Percentiles rank a stretch among this genome's conserved stretches.
Conservation (phyloP, 2,329 filamentous ascomycete species). For the Arthroderma sp. region DNA sequence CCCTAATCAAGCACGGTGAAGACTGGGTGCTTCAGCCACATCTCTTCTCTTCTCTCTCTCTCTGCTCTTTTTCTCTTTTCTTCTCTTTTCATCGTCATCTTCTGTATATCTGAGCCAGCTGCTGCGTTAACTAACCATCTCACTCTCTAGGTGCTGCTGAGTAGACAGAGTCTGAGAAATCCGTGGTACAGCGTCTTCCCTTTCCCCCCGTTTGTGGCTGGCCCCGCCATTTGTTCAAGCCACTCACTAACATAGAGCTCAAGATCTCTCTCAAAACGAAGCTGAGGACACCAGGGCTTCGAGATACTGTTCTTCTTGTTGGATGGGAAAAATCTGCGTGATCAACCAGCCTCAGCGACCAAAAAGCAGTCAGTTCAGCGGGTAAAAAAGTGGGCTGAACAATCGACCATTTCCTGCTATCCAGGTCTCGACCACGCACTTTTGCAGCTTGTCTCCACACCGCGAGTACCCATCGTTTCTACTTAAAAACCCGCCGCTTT, state of each 20-base stretch:
- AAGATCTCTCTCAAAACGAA: too few relatives aligned
- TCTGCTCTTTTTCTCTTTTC: background rate
- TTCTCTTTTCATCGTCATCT: background rate
- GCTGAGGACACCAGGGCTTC: too few relatives aligned
- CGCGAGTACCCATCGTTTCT: background rate
- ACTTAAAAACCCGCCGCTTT: background rate
- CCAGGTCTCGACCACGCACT: slow-evolving; percentile 3
- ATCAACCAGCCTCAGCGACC: background rate
- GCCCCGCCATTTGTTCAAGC: too few relatives aligned
- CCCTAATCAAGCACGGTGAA: slow-evolving; percentile 5
- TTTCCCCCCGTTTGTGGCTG: too few relatives aligned
- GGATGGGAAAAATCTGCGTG: too few relatives aligned
- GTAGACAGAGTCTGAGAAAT: too few relatives aligned
- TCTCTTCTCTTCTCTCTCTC: slow-evolving; percentile 1
- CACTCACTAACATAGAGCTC: too few relatives aligned
- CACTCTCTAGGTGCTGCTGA: too few relatives aligned
- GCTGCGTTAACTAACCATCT: too few relatives aligned
- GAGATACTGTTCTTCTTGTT: too few relatives aligned
- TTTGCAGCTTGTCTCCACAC: slow-evolving; percentile 1
- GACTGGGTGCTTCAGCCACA: slow-evolving; percentile 9
- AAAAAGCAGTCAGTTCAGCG: background rate
- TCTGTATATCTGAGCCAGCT: too few relatives aligned
- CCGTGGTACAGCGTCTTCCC: too few relatives aligned
- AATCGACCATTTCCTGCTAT: background rate
- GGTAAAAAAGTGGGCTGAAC: background rate